phyloP scores from a whole-genome alignment of 2,329 filamentous ascomycete genomes.

The Arthrinium phaeospermum region DNA sequence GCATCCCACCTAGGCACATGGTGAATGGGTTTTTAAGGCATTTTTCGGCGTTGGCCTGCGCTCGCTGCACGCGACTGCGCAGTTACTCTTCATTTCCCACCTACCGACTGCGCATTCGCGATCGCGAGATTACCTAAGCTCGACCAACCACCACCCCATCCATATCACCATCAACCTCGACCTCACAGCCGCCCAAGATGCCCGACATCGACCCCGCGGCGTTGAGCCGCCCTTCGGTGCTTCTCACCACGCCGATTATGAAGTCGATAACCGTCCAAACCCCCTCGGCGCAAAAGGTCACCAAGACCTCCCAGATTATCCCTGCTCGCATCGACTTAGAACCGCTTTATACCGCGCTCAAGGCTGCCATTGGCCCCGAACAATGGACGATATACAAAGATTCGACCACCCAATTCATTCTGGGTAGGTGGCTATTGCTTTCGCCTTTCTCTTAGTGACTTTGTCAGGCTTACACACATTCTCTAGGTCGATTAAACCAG shows the following conservation, averaged over 20 bases:
- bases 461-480: background rate
- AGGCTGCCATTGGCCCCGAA: constrained; percentile 62
- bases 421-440: constrained; percentile 54
- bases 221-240: constrained; percentile 65
- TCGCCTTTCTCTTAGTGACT: constrained; percentile 18
- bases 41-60: constrained; percentile 51
- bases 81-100: constrained; percentile 14
- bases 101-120: constrained; percentile 19
- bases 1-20: constrained; percentile 42
- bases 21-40: constrained; percentile 52
- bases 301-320: constrained; percentile 67
- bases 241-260: constrained; percentile 64
- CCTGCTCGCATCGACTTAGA: constrained; percentile 72
- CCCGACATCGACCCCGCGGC: constrained; percentile 75
- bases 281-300: constrained; percentile 54
- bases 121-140: constrained; percentile 27
- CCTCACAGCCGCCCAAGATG: constrained; percentile 49
- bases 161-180: constrained; percentile 16
- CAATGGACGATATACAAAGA: constrained; percentile 71
- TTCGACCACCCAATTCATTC: constrained; percentile 65
- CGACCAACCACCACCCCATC: constrained; percentile 2
- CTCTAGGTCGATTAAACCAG: constrained; percentile 66
- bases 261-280: constrained; percentile 63
- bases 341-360: constrained; percentile 67
- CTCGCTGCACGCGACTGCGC: constrained; percentile 52